These are phyloP conservation scores for Cryphonectria japonica DNA, from an alignment of 2,329 filamentous ascomycete genomes.

Conservation along the genomic window DNA sequence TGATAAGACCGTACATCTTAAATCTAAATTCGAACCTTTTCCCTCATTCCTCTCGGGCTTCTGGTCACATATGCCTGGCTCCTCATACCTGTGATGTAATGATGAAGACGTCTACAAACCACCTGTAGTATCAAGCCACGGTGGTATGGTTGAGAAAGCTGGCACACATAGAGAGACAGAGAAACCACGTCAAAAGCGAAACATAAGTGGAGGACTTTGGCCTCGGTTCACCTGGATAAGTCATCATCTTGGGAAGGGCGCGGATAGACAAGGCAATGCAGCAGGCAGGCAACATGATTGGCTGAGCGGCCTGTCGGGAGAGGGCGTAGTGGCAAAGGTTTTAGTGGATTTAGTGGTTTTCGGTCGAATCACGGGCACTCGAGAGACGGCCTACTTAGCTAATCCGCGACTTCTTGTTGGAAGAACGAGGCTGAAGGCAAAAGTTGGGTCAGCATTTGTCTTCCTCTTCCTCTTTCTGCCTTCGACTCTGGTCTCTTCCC, in stretches of 20 bases:
- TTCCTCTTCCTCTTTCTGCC: neutral
- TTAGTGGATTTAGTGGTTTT: neutral
- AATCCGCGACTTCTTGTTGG: neutral
- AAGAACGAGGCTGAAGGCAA: constrained; percentile 3
- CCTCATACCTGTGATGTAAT: neutral
- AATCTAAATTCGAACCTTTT: constrained; percentile 43
- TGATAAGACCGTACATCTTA: constrained; percentile 34
- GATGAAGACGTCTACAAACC: neutral
- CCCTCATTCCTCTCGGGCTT: constrained; percentile 26
- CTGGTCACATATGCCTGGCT: neutral
- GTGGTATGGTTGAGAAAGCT: no score
- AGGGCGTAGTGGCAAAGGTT: neutral
- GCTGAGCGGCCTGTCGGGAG: neutral
- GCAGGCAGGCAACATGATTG: neutral
- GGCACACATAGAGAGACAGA: no score
- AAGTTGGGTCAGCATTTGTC: neutral
- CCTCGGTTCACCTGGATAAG: no score
- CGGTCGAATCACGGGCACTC: neutral
- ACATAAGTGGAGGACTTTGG: no score
- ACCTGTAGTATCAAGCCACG: no score
- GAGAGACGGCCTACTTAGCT: neutral
- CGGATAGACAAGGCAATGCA: no score
- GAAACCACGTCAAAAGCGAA: no score
- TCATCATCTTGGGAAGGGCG: no score
- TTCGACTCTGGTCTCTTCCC: no score